These are phyloP conservation scores for Selaginella moellendorffii DNA, from an alignment of 75 land plant genomes.

Conservation along the genomic window DNA sequence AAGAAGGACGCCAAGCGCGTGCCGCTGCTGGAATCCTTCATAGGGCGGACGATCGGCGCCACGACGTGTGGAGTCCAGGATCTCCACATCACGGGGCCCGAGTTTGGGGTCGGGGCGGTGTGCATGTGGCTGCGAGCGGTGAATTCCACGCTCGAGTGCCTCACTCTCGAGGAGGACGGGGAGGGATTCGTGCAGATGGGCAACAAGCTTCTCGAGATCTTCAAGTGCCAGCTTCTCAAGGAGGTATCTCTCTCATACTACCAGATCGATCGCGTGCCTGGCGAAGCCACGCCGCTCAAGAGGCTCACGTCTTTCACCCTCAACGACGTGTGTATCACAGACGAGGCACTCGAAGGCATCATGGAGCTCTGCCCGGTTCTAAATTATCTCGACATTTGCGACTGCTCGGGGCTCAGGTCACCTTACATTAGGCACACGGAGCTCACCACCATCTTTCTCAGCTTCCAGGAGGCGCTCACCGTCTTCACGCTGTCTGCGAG, in stretches of 20 bases:
- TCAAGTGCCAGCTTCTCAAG: not conserved
- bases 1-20: not conserved
- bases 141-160: not conserved
- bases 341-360: not conserved
- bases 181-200: not conserved
- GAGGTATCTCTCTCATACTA: not conserved
- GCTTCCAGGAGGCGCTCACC: not conserved
- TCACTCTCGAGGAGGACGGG: not conserved
- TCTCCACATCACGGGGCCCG: not conserved
- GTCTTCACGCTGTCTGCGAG: not conserved
- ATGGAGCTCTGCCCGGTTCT: not conserved
- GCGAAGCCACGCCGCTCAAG: not conserved
- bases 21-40: not conserved
- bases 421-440: not conserved
- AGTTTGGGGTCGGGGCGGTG: not conserved
- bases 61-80: constrained; percentile 1
- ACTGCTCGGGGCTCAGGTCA: not conserved
- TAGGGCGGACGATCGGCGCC: not conserved
- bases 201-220: not conserved
- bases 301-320: not conserved
- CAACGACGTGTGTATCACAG: not conserved
- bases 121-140: not conserved
- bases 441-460: not conserved
- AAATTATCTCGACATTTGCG: not conserved
- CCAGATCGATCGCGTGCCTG: not conserved